phyloP scores from a whole-genome alignment of 192 early-diverging fungal genomes.

The Linderina pennispora region DNA sequence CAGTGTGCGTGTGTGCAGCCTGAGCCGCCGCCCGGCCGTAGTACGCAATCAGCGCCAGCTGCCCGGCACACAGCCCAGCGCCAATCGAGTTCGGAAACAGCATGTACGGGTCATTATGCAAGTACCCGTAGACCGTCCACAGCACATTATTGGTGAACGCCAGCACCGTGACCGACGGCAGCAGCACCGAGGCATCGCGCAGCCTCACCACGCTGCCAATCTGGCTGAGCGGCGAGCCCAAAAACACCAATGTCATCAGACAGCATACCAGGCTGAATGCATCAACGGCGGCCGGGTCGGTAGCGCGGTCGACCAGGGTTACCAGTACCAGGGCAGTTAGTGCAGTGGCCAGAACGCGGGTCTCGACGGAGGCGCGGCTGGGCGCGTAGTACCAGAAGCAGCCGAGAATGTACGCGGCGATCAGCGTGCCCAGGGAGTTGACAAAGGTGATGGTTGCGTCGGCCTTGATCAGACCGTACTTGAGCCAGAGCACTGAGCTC shows the following conservation, averaged over 20 bases:
- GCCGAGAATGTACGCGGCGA: constrained; percentile 20
- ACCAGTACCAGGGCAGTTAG: constrained; percentile 2
- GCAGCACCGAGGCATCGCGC: constrained; percentile 29
- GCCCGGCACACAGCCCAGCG: constrained; percentile 18
- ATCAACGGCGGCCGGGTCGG: constrained; percentile 1
- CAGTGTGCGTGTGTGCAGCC: no score
- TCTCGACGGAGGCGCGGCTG: constrained; percentile 9
- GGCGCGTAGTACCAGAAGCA: constrained; percentile 23
- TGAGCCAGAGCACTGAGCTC: constrained; percentile 33
- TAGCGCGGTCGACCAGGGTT: constrained; percentile 14
- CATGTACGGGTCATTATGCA: constrained; percentile 31
- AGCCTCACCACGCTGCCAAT: constrained; percentile 14
- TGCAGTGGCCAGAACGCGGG: constrained; percentile 1
- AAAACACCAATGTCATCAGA: constrained; percentile 21
- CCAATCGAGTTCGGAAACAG: constrained; percentile 30
- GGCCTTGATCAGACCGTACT: constrained; percentile 28
- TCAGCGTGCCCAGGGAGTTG: constrained; percentile 10
- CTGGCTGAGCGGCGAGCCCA: constrained; percentile 33
- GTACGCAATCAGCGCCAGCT: constrained; percentile 29
- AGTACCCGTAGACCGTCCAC: constrained; percentile 23
- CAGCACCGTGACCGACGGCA: constrained; percentile 23
- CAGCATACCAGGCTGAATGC: constrained; percentile 25
- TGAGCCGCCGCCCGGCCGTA: constrained; percentile 23
- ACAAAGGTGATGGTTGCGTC: constrained; percentile 16
- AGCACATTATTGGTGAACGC: constrained; percentile 33